Evolutionary conservation across 148 eudicot genomes (phyloP).

Genomic region (Dysphania ambrosioides): DNA sequence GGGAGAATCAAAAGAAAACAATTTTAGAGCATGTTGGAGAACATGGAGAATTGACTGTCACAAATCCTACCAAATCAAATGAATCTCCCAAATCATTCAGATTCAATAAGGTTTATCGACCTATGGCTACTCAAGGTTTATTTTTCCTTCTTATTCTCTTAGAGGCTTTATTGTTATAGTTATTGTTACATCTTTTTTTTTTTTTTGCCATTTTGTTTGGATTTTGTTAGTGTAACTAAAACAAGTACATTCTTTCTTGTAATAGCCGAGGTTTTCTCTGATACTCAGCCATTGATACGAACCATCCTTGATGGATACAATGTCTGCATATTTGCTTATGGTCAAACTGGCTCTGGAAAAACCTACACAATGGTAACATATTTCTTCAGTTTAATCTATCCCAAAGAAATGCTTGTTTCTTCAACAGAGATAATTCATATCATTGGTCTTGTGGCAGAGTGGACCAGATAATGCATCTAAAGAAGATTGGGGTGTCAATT

Average conservation of each 20-base stretch:
- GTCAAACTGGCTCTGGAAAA: slow-evolving; percentile 87
- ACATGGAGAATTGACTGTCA: slow-evolving; percentile 62
- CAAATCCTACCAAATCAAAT: slow-evolving; percentile 67
- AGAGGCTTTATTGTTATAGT: background rate
- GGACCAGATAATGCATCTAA: slow-evolving; percentile 60
- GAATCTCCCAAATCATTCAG: slow-evolving; percentile 64
- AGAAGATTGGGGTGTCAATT: slow-evolving; percentile 69
- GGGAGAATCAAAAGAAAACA: slow-evolving; percentile 54
- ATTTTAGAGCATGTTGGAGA: slow-evolving; percentile 64
- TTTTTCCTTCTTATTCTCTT: slow-evolving; percentile 19
- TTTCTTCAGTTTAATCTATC: slow-evolving; percentile 9
- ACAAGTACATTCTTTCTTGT: slow-evolving; percentile 15
- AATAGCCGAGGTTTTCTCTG: slow-evolving; percentile 53
- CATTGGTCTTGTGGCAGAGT: slow-evolving; percentile 28
- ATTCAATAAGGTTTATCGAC: slow-evolving; percentile 88
- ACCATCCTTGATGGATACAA: slow-evolving; percentile 76
- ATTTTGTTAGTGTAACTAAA: background rate
- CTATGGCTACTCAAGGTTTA: slow-evolving; percentile 78
- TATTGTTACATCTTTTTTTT: background rate
- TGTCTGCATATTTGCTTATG: slow-evolving; percentile 82
- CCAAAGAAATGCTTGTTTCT: background rate
- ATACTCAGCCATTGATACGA: slow-evolving; percentile 59
- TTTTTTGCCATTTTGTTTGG: background rate
- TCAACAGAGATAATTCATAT: slow-evolving; percentile 13
- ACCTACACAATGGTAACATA: slow-evolving; percentile 66